Evolutionary conservation across 768 basidiomycete genomes (phyloP), one percentile per base, ranked within the genome.

Genomic region (Sarcodon aspratus): DNA sequence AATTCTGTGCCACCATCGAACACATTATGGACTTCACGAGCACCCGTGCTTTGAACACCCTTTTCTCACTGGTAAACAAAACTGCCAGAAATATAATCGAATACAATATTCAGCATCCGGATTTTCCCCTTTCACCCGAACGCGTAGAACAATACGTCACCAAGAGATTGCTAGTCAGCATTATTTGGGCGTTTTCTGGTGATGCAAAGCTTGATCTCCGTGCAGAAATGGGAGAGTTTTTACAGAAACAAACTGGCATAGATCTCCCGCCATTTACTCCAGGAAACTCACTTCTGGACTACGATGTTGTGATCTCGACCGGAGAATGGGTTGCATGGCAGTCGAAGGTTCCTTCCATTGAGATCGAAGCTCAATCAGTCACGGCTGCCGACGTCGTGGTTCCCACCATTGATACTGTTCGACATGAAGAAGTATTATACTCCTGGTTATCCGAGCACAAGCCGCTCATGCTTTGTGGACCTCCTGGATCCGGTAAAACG

Each of bases 371-470:
- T 0, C 96, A 98, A 59, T 80, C 88, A 1, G 91, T 99, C 54
- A 95, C 93, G 3, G 89, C 95, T 7, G 80, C 96, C 8, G 96
- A 99, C 61, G 80, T 97, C 6, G 96, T 99, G 56, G 92, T 99
- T 33, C 96, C 96, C 1, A 99, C 96, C 3, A 83, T 98, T 73
- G 96, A 99, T 59, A 99, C 96, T 3, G 86, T 97, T 21, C 89
- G 96, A 40, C 96, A 99, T 63, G 96, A 99, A 63, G 95, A 98
- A 61, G 92, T 99, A 18, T 71, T 99, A 6, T 98, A 99, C 63
- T 97, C 95, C 0, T 98, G 96, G 96, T 72, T 99, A 6, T 92
- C 93, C 2, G 96, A 98, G 63, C 96, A 98, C 67, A 97, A 97
- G 59, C 96, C 96, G 15, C 76, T 99, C 48, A 88, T 99, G 80